Evolutionary conservation across 176 grass and related monocot species (phyloP).

Genomic region (Ensete glaucum): DNA sequence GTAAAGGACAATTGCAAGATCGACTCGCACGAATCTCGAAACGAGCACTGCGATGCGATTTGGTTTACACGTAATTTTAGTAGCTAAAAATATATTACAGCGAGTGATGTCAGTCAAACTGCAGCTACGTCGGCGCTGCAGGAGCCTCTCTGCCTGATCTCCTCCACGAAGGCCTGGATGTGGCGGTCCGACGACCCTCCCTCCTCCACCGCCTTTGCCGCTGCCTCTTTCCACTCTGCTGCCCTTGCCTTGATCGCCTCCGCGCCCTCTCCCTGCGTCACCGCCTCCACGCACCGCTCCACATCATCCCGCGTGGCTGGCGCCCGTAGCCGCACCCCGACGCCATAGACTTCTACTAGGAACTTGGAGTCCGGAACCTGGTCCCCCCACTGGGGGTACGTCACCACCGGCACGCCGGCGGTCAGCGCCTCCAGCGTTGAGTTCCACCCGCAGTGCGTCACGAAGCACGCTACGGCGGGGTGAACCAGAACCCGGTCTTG

Average conservation of each 20-base stretch:
- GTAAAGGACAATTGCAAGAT: too few relatives aligned
- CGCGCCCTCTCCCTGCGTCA: conserved; percentile 20
- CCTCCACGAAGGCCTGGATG: conserved; percentile 59
- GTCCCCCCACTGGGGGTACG: conserved; percentile 74
- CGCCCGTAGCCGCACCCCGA: conserved; percentile 46
- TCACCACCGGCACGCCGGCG: conserved; percentile 54
- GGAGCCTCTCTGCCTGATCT: conserved; percentile 22
- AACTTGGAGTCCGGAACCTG: conserved; percentile 74
- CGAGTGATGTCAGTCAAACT: too few relatives aligned
- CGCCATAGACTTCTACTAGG: conserved; percentile 42
- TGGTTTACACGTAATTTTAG: too few relatives aligned
- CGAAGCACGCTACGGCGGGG: conserved; percentile 46
- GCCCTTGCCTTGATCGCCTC: conserved; percentile 30
- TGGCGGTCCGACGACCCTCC: conserved; percentile 59
- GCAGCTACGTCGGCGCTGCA: too few relatives aligned
- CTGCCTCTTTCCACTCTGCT: conserved; percentile 36
- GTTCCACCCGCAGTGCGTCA: conserved; percentile 93
- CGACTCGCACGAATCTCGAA: too few relatives aligned
- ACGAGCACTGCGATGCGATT: too few relatives aligned
- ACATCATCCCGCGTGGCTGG: conserved; percentile 37
- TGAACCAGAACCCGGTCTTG: conserved; percentile 67
- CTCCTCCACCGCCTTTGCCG: conserved; percentile 22
- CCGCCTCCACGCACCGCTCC: conserved; percentile 33
- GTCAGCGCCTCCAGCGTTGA: conserved; percentile 65
- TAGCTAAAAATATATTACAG: too few relatives aligned